phyloP scores from a whole-genome alignment of 148 eudicot species.

The Mesembryanthemum crystallinum region DNA sequence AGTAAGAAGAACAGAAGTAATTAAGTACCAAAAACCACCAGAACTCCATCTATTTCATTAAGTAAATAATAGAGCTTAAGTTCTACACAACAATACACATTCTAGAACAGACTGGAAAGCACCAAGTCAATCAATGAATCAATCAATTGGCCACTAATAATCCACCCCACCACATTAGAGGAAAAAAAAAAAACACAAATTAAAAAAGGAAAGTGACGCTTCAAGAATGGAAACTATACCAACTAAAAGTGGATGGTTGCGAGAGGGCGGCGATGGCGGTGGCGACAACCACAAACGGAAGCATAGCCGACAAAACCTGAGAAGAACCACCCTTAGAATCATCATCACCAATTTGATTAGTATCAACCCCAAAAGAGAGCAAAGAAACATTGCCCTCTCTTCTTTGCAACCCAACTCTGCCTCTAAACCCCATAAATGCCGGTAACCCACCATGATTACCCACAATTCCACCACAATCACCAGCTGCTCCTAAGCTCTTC shows the following conservation, averaged over 20 bases:
- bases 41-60: neutral
- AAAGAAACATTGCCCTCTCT: slow-evolving; percentile 70
- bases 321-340: slow-evolving; percentile 44
- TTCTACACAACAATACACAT: no score
- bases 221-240: slow-evolving; percentile 35
- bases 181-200: neutral
- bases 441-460: slow-evolving; percentile 29
- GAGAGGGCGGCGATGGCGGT: slow-evolving; percentile 82
- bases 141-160: neutral
- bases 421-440: slow-evolving; percentile 66
- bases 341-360: slow-evolving; percentile 6
- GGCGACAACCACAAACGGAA: slow-evolving; percentile 86
- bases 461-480: slow-evolving; percentile 19
- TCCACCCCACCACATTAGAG: neutral
- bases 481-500: slow-evolving; percentile 6
- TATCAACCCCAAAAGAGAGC: slow-evolving; percentile 52
- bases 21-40: neutral
- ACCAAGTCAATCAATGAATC: neutral
- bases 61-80: neutral
- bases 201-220: neutral
- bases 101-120: slow-evolving; percentile 15
- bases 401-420: slow-evolving; percentile 69
- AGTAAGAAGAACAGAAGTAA: no score
- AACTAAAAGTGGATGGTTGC: slow-evolving; percentile 81
- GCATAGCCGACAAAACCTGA: slow-evolving; percentile 70